Conservation (phyloP, 2,329 filamentous ascomycete species). For the Claviceps sorghi region DNA sequence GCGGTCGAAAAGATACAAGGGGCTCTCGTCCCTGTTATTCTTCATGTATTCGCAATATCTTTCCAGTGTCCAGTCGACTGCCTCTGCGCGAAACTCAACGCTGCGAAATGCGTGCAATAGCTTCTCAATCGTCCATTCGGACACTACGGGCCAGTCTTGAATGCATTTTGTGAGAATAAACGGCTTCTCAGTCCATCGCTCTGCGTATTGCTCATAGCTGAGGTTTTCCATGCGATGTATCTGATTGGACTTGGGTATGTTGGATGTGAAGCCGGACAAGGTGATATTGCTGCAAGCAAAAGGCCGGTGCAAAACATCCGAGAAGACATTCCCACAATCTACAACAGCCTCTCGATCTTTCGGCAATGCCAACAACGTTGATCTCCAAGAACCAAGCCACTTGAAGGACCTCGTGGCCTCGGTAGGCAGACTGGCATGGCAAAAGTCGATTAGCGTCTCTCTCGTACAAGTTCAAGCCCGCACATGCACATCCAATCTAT, state of each 20-base stretch:
- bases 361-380: conserved; percentile 53
- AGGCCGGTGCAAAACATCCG: conserved; percentile 77
- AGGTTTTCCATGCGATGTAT: conserved; percentile 59
- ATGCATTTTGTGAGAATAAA: conserved; percentile 80
- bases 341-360: conserved; percentile 38
- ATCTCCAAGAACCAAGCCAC: conserved; percentile 78
- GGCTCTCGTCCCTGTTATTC: conserved; percentile 69
- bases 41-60: conserved; percentile 74
- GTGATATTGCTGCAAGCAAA: conserved; percentile 75
- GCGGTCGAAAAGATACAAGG: conserved; percentile 83
- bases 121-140: conserved; percentile 56
- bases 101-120: conserved; percentile 51
- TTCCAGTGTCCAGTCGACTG: conserved; percentile 79
- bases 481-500: background rate
- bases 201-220: conserved; percentile 56
- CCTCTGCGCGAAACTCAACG: conserved; percentile 71
- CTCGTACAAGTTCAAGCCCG: background rate
- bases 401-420: conserved; percentile 20
- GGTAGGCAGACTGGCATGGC: conserved; percentile 11
- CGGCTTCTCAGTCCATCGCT: conserved; percentile 61
- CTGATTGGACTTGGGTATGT: conserved; percentile 59
- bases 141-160: conserved; percentile 64
- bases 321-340: conserved; percentile 68
- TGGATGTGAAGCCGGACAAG: conserved; percentile 48
- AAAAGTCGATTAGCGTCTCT: background rate